phyloP scores from a whole-genome alignment of 1,284 basidiomycete species.

The Golubevia sp. region DNA sequence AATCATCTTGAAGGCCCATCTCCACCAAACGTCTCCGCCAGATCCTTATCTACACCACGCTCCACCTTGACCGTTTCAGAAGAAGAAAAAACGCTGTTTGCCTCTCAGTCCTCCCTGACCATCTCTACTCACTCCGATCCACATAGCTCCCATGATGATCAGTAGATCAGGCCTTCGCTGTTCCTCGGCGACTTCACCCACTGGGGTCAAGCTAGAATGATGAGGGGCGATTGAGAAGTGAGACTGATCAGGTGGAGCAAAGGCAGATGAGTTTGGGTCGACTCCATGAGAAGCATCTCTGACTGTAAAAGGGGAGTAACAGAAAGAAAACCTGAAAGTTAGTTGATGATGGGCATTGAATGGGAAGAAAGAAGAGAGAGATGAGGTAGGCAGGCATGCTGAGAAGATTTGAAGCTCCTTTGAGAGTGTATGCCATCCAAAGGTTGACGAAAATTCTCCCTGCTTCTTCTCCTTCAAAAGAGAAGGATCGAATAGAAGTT shows the following conservation, averaged over 20 bases:
- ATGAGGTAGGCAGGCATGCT: no score
- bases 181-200: constrained; percentile 25
- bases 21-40: no score
- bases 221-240: constrained; percentile 34
- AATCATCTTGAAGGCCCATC: no score
- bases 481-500: not conserved
- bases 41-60: no score
- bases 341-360: constrained; percentile 6
- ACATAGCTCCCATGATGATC: constrained; percentile 56
- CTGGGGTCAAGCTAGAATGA: constrained; percentile 7
- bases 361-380: constrained; percentile 3
- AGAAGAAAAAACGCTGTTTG: no score
- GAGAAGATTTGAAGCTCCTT: not conserved
- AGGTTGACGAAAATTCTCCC: not conserved
- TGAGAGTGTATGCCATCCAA: not conserved
- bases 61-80: no score
- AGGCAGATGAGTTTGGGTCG: constrained; percentile 55
- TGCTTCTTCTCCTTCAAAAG: not conserved
- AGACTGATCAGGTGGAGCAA: constrained; percentile 45
- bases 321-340: not conserved
- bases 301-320: constrained; percentile 10
- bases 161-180: constrained; percentile 36
- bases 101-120: no score
- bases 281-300: constrained; percentile 51
- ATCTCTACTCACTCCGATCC: constrained; percentile 32